Evolutionary conservation across 305 asterid genomes (phyloP).

Genomic region (Fraxinus latifolia): DNA sequence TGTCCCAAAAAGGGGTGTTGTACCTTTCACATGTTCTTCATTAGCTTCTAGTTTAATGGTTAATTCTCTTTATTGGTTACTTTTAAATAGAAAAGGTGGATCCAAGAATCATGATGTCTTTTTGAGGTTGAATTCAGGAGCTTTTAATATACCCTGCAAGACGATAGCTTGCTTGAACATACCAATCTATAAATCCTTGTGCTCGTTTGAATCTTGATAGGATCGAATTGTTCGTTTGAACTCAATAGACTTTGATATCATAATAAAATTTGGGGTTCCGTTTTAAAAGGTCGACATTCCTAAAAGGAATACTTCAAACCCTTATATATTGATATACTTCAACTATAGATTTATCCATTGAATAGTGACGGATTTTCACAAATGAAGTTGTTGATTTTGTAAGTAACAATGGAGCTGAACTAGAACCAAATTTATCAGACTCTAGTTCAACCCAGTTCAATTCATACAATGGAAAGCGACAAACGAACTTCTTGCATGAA

Average conservation of each 20-base stretch:
- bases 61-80: background rate
- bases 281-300: background rate
- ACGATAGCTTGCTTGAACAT: background rate
- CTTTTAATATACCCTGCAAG: no score
- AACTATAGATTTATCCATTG: background rate
- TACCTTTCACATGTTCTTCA: background rate
- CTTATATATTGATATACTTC: background rate
- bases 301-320: background rate
- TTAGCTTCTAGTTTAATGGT: background rate
- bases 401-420: background rate
- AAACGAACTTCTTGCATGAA: background rate
- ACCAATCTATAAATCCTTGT: no score
- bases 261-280: no score
- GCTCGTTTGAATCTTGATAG: no score
- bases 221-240: background rate
- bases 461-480: background rate
- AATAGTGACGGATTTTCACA: background rate
- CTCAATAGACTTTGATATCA: no score
- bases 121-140: background rate
- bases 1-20: background rate
- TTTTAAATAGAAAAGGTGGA: background rate
- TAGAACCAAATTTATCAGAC: no score
- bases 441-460: background rate
- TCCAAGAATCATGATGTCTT: background rate
- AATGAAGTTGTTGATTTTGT: background rate